These are phyloP conservation scores for Puya raimondii DNA, from an alignment of 176 grass and related monocot genomes.

Conservation along the genomic window DNA sequence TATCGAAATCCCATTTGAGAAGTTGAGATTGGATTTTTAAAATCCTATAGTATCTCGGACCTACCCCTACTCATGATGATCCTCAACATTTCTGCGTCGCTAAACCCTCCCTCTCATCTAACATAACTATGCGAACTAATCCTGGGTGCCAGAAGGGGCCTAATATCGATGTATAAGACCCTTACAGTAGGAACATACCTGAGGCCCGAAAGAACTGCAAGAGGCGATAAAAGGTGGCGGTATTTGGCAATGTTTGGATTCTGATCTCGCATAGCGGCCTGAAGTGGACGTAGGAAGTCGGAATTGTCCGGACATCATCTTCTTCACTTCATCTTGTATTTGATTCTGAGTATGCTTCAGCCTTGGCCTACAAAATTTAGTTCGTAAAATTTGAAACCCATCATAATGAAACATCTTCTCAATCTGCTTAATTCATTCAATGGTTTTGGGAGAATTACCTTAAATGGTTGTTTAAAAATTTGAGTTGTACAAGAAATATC, in stretches of 20 bases:
- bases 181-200: constrained; percentile 24
- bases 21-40: too few species aligned
- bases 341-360: constrained; percentile 55
- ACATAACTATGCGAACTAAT: too few species aligned
- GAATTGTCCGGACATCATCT: constrained; percentile 59
- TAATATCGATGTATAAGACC: background rate
- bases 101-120: too few species aligned
- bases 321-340: constrained; percentile 70
- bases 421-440: background rate
- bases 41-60: too few species aligned
- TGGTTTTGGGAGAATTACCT: background rate
- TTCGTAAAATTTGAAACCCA: background rate
- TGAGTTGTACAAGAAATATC: constrained; percentile 2
- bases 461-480: background rate
- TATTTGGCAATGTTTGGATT: constrained; percentile 20
- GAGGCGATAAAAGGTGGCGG: constrained; percentile 57
- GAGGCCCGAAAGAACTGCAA: constrained; percentile 62
- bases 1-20: too few species aligned
- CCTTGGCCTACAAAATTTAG: constrained; percentile 56
- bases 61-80: too few species aligned
- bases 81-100: too few species aligned
- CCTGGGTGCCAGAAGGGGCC: too few species aligned
- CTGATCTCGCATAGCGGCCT: constrained; percentile 22
- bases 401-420: background rate
- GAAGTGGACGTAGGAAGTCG: constrained; percentile 24